Percentiles rank a stretch among this genome's conserved stretches.
These are phyloP conservation scores for Coriolopsis trogii DNA, from an alignment of 1,284 basidiomycete genomes.

Conservation along the genomic window DNA sequence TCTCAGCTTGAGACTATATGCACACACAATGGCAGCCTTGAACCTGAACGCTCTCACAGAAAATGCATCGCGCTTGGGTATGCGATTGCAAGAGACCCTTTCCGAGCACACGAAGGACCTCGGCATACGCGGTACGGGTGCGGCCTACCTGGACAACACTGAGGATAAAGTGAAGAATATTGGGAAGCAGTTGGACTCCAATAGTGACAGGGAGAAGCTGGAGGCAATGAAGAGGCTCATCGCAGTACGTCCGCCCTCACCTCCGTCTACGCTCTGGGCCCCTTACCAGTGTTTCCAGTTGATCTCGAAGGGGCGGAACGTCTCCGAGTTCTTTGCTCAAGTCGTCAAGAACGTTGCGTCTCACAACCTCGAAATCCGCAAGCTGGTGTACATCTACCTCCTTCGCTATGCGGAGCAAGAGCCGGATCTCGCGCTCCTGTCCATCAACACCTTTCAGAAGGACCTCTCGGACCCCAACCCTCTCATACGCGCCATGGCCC, in stretches of 20 bases:
- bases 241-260: conserved; percentile 59
- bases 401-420: conserved; percentile 91
- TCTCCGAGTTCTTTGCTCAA: conserved; percentile 90
- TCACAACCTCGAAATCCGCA: conserved; percentile 90
- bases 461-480: conserved; percentile 93
- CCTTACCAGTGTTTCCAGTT: conserved; percentile 60
- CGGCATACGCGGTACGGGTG: conserved; percentile 54
- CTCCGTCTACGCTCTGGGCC: not conserved
- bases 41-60: conserved; percentile 73
- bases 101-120: conserved; percentile 80
- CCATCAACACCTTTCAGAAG: conserved; percentile 99
- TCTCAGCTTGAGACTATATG: too few relatives aligned
- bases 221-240: conserved; percentile 94
- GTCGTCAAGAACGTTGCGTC: conserved; percentile 95
- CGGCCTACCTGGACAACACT: conserved; percentile 64
- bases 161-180: conserved; percentile 82
- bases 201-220: conserved; percentile 84
- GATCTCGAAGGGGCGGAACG: conserved; percentile 91
- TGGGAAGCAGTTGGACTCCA: conserved; percentile 83
- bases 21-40: conserved; percentile 51
- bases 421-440: conserved; percentile 93
- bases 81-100: conserved; percentile 78
- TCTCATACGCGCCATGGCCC: conserved; percentile 91
- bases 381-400: conserved; percentile 97
- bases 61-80: conserved; percentile 79